Percentiles rank a stretch among this genome's conserved stretches.
Evolutionary conservation across 2,329 filamentous ascomycete genomes (phyloP).

Genomic region (Colletotrichum salicis): DNA sequence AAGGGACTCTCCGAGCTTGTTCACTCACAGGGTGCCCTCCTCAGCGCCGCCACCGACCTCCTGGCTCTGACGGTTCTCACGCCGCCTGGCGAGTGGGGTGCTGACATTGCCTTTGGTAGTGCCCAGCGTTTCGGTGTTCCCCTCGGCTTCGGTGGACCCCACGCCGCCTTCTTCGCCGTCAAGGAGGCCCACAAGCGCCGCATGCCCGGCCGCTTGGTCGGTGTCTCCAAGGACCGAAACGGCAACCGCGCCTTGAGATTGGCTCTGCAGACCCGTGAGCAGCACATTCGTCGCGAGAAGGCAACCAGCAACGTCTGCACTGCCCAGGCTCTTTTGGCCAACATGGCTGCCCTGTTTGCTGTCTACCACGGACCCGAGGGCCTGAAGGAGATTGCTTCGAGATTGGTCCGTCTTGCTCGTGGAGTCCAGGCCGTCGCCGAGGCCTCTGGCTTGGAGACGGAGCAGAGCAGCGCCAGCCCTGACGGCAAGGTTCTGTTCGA

Average conservation of each 20-base stretch:
- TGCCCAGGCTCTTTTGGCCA: slow-evolving; percentile 90
- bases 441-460: slow-evolving; percentile 71
- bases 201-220: slow-evolving; percentile 90
- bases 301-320: slow-evolving; percentile 98
- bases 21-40: slow-evolving; percentile 80
- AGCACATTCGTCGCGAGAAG: slow-evolving; percentile 96
- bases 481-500: slow-evolving; percentile 77
- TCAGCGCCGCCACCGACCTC: slow-evolving; percentile 90
- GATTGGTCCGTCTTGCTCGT: slow-evolving; percentile 76
- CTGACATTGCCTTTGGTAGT: slow-evolving; percentile 94
- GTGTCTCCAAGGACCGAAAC: slow-evolving; percentile 89
- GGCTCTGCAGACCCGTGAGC: slow-evolving; percentile 91
- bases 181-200: slow-evolving; percentile 93
- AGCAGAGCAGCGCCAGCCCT: slow-evolving; percentile 64
- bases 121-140: slow-evolving; percentile 93
- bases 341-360: slow-evolving; percentile 96
- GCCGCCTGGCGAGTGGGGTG: slow-evolving; percentile 92
- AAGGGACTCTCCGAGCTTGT: slow-evolving; percentile 77
- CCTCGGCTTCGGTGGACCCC: slow-evolving; percentile 92
- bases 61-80: slow-evolving; percentile 87
- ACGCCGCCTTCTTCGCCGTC: slow-evolving; percentile 95
- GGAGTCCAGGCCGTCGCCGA: slow-evolving; percentile 74
- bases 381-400: slow-evolving; percentile 83
- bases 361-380: slow-evolving; percentile 91
- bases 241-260: slow-evolving; percentile 84